Conservation (phyloP, 345 rosid genomes). For the Pseudoturritis turrita region DNA sequence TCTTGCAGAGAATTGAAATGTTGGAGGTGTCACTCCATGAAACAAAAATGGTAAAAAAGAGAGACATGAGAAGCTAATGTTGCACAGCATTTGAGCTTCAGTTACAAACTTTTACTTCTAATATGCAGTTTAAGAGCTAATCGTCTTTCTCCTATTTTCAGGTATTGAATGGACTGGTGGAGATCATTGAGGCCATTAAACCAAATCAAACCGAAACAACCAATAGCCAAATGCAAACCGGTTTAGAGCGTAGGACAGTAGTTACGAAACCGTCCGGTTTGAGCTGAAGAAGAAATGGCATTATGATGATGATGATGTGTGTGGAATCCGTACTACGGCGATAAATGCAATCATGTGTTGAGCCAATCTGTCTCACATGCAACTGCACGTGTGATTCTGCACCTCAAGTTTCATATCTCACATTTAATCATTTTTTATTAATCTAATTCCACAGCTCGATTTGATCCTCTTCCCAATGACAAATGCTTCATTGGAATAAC, state of each 20-base stretch:
- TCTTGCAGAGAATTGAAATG: constrained; percentile 19
- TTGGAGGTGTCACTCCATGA: constrained; percentile 18
- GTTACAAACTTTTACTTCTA: background rate
- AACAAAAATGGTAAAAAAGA: constrained; percentile 16
- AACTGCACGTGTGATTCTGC: constrained; percentile 32
- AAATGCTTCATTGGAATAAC: constrained; percentile 15
- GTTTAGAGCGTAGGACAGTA: background rate
- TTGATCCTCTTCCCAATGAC: constrained; percentile 28
- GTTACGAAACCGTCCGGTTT: background rate
- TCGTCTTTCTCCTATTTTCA: background rate
- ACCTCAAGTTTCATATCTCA: background rate
- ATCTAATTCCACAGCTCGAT: constrained; percentile 8
- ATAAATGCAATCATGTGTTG: constrained; percentile 35
- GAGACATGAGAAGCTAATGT: background rate
- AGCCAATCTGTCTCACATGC: constrained; percentile 36
- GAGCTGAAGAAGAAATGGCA: background rate
- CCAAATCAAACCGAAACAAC: constrained; percentile 16
- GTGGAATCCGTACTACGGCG: constrained; percentile 18
- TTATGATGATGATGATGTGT: constrained; percentile 1
- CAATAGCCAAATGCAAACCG: background rate
- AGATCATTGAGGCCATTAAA: constrained; percentile 4
- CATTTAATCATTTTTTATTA: background rate
- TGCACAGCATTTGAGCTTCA: background rate
- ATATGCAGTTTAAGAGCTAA: background rate
- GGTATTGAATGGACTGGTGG: constrained; percentile 10